Evolutionary conservation across 345 rosid species (phyloP), one percentile per base, ranked within the genome.

Genomic region (Linum tenue): DNA sequence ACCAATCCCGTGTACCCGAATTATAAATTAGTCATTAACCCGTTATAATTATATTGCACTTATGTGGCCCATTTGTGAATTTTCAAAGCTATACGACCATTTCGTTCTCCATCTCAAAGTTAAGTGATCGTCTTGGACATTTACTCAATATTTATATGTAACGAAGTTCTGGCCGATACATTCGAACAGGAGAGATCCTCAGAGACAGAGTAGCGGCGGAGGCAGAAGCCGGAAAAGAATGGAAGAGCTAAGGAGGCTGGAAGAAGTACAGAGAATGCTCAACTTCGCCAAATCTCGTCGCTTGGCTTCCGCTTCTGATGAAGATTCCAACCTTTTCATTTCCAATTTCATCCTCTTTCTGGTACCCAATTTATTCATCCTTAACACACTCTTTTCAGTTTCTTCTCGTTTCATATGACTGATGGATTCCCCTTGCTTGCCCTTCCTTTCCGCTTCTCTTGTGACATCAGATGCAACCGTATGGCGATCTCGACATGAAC

Each of bases 211-310:
- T 22, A 22, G 31, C 31, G 31, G 31, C 31, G 31, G 31, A 22
- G 31, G 31, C 31, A 22, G 31, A 22, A 22, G 31, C 31, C 31
- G 31, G 31, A 22, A 22, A 61, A 62, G 60, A 57, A 85, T 86
- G 98, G 98, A 92, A 72, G 95, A 81, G 73, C 77, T 87, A 65
- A 83, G 67, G 81, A 80, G 80, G 78, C 76, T 89, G 67, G 96
- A 87, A 80, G 80, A 77, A 78, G 71, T 70, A 37, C 91, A 92
- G 70, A 83, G 67, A 67, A 79, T 81, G 69, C 62, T 82, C 65
- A 71, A 72, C 31, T 71, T 80, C n/a, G 72, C 87, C 77, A 67
- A 81, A 53, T 74, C 77, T 15, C 77, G 60, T 56, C 76, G 75
- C 57, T 63, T 85, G 12, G 51, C 80, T 41, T 73, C 87, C 37